Percentiles rank a stretch among this genome's conserved stretches.
phyloP scores from a whole-genome alignment of 2,329 filamentous ascomycete genomes.

The Aspergillus japonicus region DNA sequence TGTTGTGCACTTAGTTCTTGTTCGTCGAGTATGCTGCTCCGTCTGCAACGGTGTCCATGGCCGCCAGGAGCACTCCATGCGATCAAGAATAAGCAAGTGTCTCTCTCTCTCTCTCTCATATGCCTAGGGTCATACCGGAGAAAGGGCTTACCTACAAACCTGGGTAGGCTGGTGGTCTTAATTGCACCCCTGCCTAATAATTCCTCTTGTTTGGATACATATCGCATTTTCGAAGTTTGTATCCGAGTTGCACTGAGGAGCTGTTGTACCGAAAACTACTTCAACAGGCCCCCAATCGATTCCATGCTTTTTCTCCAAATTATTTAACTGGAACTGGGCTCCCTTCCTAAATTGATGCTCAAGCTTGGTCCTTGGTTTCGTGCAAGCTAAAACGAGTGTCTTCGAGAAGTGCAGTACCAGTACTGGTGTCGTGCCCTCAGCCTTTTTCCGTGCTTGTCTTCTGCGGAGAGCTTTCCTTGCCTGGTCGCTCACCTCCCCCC shows the following conservation, averaged over 20 bases:
- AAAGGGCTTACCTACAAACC: slow-evolving; percentile 13
- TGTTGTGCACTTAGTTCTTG: not conserved
- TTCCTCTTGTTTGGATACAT: slow-evolving; percentile 31
- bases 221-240: slow-evolving; percentile 17
- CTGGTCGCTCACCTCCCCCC: not conserved
- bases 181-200: slow-evolving; percentile 16
- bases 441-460: not conserved
- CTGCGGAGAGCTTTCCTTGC: not conserved
- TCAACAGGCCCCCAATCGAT: not conserved
- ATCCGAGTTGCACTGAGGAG: slow-evolving; percentile 11
- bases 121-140: slow-evolving; percentile 25
- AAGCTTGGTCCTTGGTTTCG: not conserved
- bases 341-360: not conserved
- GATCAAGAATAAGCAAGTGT: not conserved
- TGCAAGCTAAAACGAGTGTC: not conserved
- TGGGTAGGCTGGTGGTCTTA: slow-evolving; percentile 16
- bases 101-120: not conserved
- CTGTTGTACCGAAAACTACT: not conserved
- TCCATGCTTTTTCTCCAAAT: not conserved
- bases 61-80: not conserved
- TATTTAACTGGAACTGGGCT: not conserved
- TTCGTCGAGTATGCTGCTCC: not conserved
- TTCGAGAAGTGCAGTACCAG: not conserved
- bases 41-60: not conserved
- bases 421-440: not conserved